These are phyloP conservation scores for Sclerotinia trifoliorum DNA, from an alignment of 2,329 filamentous ascomycete species.

Conservation along the genomic window DNA sequence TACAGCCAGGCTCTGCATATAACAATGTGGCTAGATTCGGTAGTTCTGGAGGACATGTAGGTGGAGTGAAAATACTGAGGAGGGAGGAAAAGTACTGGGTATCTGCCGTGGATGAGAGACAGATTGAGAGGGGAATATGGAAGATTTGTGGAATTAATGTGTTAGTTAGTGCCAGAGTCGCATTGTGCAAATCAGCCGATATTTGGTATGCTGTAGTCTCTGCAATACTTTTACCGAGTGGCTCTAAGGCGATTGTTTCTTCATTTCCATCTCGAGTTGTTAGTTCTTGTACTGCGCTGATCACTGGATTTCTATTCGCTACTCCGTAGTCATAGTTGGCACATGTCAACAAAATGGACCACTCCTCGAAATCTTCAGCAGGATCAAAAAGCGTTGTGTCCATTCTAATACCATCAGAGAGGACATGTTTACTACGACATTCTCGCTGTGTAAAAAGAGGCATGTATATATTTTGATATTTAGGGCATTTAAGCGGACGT, in stretches of 20 bases:
- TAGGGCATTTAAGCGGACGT: not conserved
- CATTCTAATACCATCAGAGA: not conserved
- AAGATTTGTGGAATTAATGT: not conserved
- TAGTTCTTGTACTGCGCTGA: not conserved
- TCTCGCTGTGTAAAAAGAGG: not conserved
- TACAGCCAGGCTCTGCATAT: not conserved
- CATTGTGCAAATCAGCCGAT: not conserved
- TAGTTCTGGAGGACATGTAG: not conserved
- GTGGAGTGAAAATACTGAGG: not conserved
- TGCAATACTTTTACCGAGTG: not conserved
- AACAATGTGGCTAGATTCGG: not conserved
- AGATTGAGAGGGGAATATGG: not conserved
- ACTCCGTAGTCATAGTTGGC: not conserved
- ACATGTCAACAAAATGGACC: slow-evolving; percentile 1
- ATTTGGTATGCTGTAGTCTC: not conserved
- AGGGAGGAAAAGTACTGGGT: not conserved
- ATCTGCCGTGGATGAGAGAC: not conserved
- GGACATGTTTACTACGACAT: not conserved
- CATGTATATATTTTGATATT: not conserved
- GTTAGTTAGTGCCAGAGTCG: not conserved
- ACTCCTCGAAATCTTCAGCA: not conserved
- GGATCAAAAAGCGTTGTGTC: not conserved
- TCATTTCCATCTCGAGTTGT: not conserved
- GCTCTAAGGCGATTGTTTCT: not conserved
- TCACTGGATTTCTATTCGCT: not conserved